Evolutionary conservation across 352 stramenopile genomes (phyloP).

Genomic region (Globisporangium echinulatum): DNA sequence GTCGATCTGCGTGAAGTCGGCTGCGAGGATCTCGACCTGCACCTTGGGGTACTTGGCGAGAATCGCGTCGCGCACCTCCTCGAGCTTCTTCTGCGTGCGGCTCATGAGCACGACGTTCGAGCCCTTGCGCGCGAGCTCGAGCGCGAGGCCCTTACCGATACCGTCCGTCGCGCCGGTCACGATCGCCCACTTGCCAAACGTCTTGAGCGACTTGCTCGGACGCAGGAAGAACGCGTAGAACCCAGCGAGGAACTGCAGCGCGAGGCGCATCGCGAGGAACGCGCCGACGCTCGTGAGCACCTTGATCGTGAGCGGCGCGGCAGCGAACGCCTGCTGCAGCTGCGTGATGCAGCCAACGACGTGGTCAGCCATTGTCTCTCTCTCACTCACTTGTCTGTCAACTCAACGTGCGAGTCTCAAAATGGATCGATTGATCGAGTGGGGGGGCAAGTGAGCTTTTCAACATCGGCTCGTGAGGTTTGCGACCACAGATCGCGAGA

Average conservation of each 20-base stretch:
- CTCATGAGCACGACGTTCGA: conserved; percentile 97
- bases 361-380: conserved; percentile 4
- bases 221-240: conserved; percentile 90
- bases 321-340: conserved; percentile 23
- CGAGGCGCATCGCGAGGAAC: conserved; percentile 44
- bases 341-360: conserved; percentile 15
- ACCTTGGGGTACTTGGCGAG: conserved; percentile 87
- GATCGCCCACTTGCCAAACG: conserved; percentile 96
- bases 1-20: conserved; percentile 94
- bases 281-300: conserved; percentile 35
- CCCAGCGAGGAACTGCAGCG: conserved; percentile 36
- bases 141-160: conserved; percentile 87
- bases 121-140: conserved; percentile 96
- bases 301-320: conserved; percentile 35
- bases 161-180: conserved; percentile 96
- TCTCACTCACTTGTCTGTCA: too few relatives aligned
- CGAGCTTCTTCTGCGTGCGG: conserved; percentile 94
- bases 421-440: conserved; percentile 1
- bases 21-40: conserved; percentile 82
- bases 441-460: too few relatives aligned
- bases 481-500: background rate
- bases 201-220: conserved; percentile 89
- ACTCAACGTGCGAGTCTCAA: background rate
- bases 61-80: conserved; percentile 93
- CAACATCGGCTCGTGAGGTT: too few relatives aligned